Conservation (phyloP, 164 flowering plant species). For the Nelumbo lutea region DNA sequence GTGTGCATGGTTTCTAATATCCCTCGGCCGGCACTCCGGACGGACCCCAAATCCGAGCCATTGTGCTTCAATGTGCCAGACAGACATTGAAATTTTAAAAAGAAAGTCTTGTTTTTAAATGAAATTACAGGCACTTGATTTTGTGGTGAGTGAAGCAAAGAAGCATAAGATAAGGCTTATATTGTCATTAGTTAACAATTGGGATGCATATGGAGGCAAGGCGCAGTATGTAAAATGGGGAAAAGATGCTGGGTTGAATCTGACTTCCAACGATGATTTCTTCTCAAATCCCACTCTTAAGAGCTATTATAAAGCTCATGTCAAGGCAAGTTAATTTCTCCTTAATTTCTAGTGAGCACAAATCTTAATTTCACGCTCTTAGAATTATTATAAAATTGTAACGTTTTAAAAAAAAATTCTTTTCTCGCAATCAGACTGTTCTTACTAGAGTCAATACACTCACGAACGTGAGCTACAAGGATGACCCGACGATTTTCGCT, state of each 20-base stretch:
- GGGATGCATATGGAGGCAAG: constrained; percentile 95
- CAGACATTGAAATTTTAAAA: too few species aligned
- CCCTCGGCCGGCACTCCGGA: too few species aligned
- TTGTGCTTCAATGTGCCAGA: too few species aligned
- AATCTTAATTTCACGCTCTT: background rate
- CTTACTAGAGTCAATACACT: constrained; percentile 80
- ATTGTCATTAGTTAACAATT: constrained; percentile 67
- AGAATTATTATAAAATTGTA: too few species aligned
- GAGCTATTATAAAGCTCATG: constrained; percentile 76
- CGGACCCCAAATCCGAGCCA: too few species aligned
- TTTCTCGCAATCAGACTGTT: constrained; percentile 39
- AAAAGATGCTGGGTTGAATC: constrained; percentile 70
- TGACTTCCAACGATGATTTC: constrained; percentile 83
- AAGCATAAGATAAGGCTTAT: constrained; percentile 82
- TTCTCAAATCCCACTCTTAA: constrained; percentile 70
- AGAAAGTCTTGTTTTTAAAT: background rate
- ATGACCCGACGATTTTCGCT: constrained; percentile 89
- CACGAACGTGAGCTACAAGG: constrained; percentile 82
- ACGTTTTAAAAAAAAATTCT: background rate
- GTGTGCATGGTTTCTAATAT: background rate
- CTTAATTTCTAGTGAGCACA: background rate
- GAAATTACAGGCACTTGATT: constrained; percentile 71
- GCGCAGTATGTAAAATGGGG: constrained; percentile 96
- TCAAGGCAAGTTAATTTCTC: constrained; percentile 43
- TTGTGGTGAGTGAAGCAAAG: constrained; percentile 91